A percentile compares a stretch with the other conserved stretches of the same genome.
Conservation (phyloP, 2,329 filamentous ascomycete genomes). For the Fusarium mangiferae region DNA sequence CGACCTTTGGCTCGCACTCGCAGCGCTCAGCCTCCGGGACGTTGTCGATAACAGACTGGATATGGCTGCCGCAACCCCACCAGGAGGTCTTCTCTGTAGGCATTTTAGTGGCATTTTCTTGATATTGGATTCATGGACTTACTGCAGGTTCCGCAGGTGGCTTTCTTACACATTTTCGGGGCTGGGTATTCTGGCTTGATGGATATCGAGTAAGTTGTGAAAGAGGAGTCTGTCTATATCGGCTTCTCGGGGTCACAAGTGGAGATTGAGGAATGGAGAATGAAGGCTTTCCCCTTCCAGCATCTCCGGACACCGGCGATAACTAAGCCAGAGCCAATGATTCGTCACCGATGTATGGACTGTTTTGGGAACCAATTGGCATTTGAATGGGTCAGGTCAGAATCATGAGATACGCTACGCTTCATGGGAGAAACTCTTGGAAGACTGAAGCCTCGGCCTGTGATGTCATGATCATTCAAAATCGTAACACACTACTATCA, state of each 20-base stretch:
- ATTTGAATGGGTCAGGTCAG: not conserved
- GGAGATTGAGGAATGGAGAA: conserved; percentile 9
- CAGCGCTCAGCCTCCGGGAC: conserved; percentile 70
- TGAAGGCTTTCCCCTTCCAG: conserved; percentile 16
- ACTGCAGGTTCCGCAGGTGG: conserved; percentile 72
- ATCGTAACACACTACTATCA: not conserved
- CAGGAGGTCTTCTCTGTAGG: conserved; percentile 55
- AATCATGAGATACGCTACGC: not conserved
- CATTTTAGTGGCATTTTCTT: not conserved
- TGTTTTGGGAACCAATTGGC: not conserved
- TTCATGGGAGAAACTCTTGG: not conserved
- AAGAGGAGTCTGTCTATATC: conserved; percentile 1
- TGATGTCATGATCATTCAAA: conserved; percentile 17
- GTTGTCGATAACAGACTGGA: conserved; percentile 69
- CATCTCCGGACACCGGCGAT: conserved; percentile 21
- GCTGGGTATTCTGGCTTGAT: not conserved
- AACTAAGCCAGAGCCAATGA: conserved; percentile 19
- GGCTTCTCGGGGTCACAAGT: conserved; percentile 2
- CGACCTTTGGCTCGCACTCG: conserved; percentile 71
- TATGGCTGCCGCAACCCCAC: conserved; percentile 73
- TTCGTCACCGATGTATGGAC: conserved; percentile 11
- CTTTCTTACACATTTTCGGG: conserved; percentile 70
- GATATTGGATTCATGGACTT: conserved; percentile 47
- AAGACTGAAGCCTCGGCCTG: not conserved
- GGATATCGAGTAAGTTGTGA: not conserved